Conservation (phyloP, 768 basidiomycete genomes). For the Mycena capillaripes region DNA sequence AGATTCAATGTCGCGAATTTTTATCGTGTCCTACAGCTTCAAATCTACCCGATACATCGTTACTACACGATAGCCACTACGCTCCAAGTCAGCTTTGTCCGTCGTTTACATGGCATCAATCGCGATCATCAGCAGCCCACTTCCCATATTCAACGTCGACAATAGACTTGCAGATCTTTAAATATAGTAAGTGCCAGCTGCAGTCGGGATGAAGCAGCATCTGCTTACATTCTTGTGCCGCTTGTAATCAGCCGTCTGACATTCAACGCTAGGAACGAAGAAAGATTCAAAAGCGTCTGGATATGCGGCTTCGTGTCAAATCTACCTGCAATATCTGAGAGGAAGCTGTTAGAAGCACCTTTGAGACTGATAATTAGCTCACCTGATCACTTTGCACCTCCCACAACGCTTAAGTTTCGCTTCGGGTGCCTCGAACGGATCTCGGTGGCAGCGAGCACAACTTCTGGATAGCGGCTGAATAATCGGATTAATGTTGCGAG, state of each 20-base stretch:
- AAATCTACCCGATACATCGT: too few species aligned
- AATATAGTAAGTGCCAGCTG: neutral
- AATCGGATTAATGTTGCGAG: conserved; percentile 13
- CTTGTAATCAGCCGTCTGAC: conserved; percentile 14
- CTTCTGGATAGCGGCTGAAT: conserved; percentile 19
- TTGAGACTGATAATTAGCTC: neutral
- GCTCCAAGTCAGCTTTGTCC: neutral
- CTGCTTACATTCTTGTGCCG: conserved; percentile 13
- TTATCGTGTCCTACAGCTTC: too few species aligned
- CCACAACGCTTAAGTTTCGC: conserved; percentile 22
- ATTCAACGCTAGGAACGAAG: neutral
- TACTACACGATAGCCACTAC: too few species aligned
- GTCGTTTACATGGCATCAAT: neutral
- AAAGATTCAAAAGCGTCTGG: neutral
- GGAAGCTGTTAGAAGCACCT: neutral
- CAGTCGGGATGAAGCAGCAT: neutral
- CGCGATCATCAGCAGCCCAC: conserved; percentile 19
- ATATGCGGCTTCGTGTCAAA: neutral
- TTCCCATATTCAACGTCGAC: conserved; percentile 10
- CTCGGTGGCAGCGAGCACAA: conserved; percentile 23
- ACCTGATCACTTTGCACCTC: conserved; percentile 22
- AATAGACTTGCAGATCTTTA: conserved; percentile 20
- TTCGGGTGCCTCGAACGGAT: conserved; percentile 14
- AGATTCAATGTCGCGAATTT: too few species aligned
- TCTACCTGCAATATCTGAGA: conserved; percentile 27